phyloP scores from a whole-genome alignment of 192 early-diverging fungal genomes.

The Entomortierella lignicola region DNA sequence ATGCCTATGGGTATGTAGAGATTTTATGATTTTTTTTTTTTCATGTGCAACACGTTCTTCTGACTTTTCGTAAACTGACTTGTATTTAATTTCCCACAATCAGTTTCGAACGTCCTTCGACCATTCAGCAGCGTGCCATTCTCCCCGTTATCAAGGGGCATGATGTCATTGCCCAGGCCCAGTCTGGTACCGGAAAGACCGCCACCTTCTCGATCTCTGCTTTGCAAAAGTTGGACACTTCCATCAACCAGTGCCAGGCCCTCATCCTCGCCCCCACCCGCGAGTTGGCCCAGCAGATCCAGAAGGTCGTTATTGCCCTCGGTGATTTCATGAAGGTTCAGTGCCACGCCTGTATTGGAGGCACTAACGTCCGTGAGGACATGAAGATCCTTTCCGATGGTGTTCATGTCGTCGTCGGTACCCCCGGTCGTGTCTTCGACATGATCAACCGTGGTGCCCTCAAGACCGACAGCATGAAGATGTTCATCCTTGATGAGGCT shows the following conservation, averaged over 20 bases:
- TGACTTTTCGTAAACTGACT: background rate
- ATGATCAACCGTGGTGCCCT: conserved; percentile 96
- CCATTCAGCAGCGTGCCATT: conserved; percentile 97
- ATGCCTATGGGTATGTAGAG: conserved; percentile 93
- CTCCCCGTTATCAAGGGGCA: conserved; percentile 93
- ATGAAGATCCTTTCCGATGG: conserved; percentile 82
- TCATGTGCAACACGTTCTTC: no score
- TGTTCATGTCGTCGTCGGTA: conserved; percentile 96
- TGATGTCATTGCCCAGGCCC: conserved; percentile 99
- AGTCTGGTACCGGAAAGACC: conserved; percentile 99
- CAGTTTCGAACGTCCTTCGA: conserved; percentile 96
- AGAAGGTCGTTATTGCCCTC: conserved; percentile 94
- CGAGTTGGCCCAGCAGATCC: conserved; percentile 98
- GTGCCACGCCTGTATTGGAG: conserved; percentile 98
- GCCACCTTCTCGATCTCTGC: conserved; percentile 99
- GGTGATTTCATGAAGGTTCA: conserved; percentile 96
- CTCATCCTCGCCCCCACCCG: conserved; percentile 97
- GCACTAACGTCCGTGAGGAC: conserved; percentile 94
- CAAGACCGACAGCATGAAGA: conserved; percentile 88
- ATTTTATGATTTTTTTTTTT: no score
- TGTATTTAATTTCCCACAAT: background rate
- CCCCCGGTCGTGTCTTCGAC: conserved; percentile 98
- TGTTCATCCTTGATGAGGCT: conserved; percentile 99
- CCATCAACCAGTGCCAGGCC: conserved; percentile 87
- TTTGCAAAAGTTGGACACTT: conserved; percentile 91